A percentile compares a stretch with the other conserved stretches of the same genome.
Conservation (phyloP, 2,329 filamentous ascomycete species). For the Diaporthe sp. region DNA sequence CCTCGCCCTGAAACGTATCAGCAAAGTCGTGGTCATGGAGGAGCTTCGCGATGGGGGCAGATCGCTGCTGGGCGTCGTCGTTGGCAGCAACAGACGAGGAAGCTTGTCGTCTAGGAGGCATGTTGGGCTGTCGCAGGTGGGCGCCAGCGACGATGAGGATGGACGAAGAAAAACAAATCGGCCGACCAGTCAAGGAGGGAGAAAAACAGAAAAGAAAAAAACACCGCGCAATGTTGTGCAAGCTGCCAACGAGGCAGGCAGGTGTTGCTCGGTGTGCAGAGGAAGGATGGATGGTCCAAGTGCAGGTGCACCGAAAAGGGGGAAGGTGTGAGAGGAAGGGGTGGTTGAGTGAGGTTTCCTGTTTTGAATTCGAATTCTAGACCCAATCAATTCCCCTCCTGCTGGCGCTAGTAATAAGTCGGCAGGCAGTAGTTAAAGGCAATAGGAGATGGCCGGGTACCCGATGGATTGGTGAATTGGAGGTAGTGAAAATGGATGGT, state of each 20-base stretch:
- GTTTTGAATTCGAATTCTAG: not conserved
- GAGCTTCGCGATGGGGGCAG: not conserved
- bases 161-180: not conserved
- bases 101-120: conserved; percentile 32
- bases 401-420: not conserved
- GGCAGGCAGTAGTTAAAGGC: not conserved
- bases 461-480: not conserved
- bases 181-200: not conserved
- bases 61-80: conserved; percentile 11
- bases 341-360: not conserved
- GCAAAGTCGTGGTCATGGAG: conserved; percentile 23
- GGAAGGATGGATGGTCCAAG: not conserved
- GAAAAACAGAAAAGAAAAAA: not conserved
- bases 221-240: not conserved
- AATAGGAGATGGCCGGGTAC: not conserved
- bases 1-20: conserved; percentile 37
- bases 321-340: not conserved
- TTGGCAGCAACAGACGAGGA: not conserved
- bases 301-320: conserved; percentile 7
- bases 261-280: too few relatives aligned
- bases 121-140: not conserved
- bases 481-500: not conserved
- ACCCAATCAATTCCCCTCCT: not conserved
- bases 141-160: not conserved
- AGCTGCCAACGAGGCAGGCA: not conserved